A percentile compares a stretch with the other conserved stretches of the same genome.
Evolutionary conservation across 2,329 filamentous ascomycete genomes (phyloP).

Genomic region (Teratosphaeria pseudoeucalypti): DNA sequence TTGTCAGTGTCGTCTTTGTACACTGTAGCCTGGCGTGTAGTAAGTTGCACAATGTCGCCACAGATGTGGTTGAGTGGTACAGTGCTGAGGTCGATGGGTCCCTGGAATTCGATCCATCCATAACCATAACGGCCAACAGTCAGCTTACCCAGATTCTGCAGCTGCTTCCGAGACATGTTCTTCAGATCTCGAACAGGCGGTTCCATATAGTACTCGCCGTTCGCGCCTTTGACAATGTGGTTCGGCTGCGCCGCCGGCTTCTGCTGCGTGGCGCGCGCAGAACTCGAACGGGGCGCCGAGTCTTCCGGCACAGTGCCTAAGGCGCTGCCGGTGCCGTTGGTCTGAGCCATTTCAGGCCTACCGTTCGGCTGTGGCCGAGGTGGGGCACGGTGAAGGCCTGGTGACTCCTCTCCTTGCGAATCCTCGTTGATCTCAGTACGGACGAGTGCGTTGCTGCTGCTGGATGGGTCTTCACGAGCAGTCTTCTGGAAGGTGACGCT

Average conservation of each 20-base stretch:
- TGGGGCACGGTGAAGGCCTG: constrained; percentile 44
- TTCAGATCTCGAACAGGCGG: constrained; percentile 66
- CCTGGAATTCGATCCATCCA: constrained; percentile 72
- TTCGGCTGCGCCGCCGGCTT: constrained; percentile 6
- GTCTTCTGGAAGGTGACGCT: constrained; percentile 83
- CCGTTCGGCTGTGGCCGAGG: constrained; percentile 30
- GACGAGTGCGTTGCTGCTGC: constrained; percentile 37
- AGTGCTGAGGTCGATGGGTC: constrained; percentile 55
- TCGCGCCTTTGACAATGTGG: constrained; percentile 27
- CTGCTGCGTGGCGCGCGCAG: constrained; percentile 4
- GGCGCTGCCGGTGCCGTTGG: constrained; percentile 26
- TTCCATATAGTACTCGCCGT: constrained; percentile 78
- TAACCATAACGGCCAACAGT: constrained; percentile 73
- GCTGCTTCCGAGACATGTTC: constrained; percentile 69
- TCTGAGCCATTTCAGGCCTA: constrained; percentile 53
- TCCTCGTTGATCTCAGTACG: constrained; percentile 35
- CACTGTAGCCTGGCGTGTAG: constrained; percentile 72
- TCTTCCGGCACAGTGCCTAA: constrained; percentile 72
- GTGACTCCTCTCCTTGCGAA: constrained; percentile 44
- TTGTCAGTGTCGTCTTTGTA: constrained; percentile 69
- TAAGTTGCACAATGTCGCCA: constrained; percentile 64
- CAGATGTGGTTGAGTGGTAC: constrained; percentile 73
- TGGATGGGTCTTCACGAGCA: constrained; percentile 27
- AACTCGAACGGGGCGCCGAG: constrained; percentile 15
- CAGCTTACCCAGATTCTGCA: constrained; percentile 63